Evolutionary conservation across 2,329 filamentous ascomycete genomes (phyloP).

Genomic region (Torrubiella hemipterigena): DNA sequence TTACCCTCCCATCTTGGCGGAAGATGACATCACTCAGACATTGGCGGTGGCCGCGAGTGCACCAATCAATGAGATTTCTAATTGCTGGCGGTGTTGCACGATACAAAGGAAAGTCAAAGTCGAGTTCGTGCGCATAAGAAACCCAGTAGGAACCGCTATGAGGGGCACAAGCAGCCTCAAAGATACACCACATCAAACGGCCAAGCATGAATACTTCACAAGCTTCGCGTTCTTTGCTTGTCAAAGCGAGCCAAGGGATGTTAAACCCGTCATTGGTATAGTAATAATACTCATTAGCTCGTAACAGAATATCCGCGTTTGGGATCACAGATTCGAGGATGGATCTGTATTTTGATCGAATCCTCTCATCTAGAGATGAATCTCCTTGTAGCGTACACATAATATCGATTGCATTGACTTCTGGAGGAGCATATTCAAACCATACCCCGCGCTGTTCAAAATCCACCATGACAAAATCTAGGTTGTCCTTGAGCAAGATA

Average conservation of each 20-base stretch:
- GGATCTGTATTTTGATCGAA: conserved; percentile 27
- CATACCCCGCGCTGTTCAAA: conserved; percentile 53
- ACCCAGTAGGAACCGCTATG: conserved; percentile 46
- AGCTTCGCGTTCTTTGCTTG: conserved; percentile 37
- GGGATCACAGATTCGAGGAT: too few relatives aligned
- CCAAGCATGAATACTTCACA: conserved; percentile 53
- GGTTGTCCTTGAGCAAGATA: conserved; percentile 35
- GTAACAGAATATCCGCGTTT: too few relatives aligned
- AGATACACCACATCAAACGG: conserved; percentile 49
- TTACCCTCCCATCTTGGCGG: conserved; percentile 31
- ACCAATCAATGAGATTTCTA: conserved; percentile 35
- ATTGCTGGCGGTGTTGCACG: conserved; percentile 31
- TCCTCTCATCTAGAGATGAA: conserved; percentile 21
- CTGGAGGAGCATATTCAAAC: conserved; percentile 49
- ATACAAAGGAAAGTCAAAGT: conserved; percentile 44
- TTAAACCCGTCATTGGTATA: conserved; percentile 48
- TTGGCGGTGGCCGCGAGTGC: conserved; percentile 34
- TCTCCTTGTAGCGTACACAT: conserved; percentile 37
- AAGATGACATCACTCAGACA: conserved; percentile 32
- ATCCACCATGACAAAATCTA: conserved; percentile 43
- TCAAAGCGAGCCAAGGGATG: conserved; percentile 43
- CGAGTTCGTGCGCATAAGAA: conserved; percentile 44
- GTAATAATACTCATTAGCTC: too few relatives aligned
- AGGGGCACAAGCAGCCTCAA: conserved; percentile 46
- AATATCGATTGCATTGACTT: conserved; percentile 48